These are phyloP conservation scores for Taiozyma onychis DNA, from an alignment of 1,139 yeast species.

Conservation along the genomic window DNA sequence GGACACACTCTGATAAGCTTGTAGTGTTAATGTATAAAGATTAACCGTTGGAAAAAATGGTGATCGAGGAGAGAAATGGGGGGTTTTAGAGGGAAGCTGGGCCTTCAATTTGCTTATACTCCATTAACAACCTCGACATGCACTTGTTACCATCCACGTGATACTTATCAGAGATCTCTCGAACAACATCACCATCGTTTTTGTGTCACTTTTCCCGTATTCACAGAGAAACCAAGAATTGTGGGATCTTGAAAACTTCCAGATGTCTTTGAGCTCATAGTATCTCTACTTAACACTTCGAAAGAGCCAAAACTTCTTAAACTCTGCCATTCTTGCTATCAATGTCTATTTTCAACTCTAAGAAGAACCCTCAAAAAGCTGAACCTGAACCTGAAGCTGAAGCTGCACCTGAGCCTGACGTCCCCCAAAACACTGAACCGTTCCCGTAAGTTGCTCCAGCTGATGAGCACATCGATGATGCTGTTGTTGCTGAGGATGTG, in stretches of 20 bases:
- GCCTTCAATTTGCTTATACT: no score
- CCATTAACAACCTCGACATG: no score
- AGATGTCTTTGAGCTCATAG: background rate
- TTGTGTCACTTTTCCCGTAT: background rate
- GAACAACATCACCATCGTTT: background rate
- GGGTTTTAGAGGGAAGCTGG: no score
- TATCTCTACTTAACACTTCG: background rate
- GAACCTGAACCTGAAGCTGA: background rate
- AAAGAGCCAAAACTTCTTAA: background rate
- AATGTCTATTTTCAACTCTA: conserved; percentile 8
- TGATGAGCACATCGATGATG: background rate
- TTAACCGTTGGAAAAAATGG: no score
- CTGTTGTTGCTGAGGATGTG: background rate
- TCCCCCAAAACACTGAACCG: background rate
- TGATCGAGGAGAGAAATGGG: no score
- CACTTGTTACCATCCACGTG: background rate
- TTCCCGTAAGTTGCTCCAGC: background rate
- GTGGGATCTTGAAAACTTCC: background rate
- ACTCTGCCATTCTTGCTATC: background rate
- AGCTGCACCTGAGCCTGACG: background rate
- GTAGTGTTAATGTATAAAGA: no score
- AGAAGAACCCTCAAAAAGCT: conserved; percentile 1
- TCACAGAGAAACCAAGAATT: background rate
- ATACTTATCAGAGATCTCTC: background rate
- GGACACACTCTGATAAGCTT: background rate